These are phyloP conservation scores for Scheffersomyces illinoinensis DNA, from an alignment of 1,139 yeast genomes.

Conservation along the genomic window DNA sequence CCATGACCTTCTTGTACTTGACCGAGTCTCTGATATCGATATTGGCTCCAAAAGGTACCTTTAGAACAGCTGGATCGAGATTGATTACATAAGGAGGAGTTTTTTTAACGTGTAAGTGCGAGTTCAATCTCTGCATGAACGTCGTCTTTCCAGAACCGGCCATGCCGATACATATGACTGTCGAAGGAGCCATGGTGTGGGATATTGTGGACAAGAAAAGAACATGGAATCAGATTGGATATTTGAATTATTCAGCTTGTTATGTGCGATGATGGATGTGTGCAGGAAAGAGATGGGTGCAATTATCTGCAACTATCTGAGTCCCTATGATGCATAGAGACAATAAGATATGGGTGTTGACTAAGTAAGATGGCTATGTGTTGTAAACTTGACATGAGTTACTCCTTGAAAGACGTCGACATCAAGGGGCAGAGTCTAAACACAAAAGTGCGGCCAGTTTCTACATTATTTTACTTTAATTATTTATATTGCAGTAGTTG, in stretches of 20 bases:
- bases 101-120: slow-evolving; percentile 74
- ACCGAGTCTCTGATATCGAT: slow-evolving; percentile 96
- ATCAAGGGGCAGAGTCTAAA: too few species aligned
- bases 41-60: slow-evolving; percentile 89
- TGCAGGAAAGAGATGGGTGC: neutral
- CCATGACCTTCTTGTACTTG: slow-evolving; percentile 95
- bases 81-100: slow-evolving; percentile 88
- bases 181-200: slow-evolving; percentile 54
- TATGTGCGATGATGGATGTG: neutral
- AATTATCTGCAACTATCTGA: too few species aligned
- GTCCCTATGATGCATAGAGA: too few species aligned
- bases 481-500: neutral
- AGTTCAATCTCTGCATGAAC: slow-evolving; percentile 90
- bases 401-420: too few species aligned
- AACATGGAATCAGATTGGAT: neutral
- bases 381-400: too few species aligned
- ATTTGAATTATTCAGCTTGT: neutral
- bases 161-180: slow-evolving; percentile 89
- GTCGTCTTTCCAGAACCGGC: slow-evolving; percentile 99
- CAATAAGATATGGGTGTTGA: too few species aligned
- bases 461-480: neutral
- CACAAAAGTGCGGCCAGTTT: neutral
- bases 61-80: slow-evolving; percentile 93
- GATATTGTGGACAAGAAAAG: neutral
- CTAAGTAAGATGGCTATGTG: too few species aligned